Conservation (phyloP, 441 rosid genomes). For the Adansonia gregorii region DNA sequence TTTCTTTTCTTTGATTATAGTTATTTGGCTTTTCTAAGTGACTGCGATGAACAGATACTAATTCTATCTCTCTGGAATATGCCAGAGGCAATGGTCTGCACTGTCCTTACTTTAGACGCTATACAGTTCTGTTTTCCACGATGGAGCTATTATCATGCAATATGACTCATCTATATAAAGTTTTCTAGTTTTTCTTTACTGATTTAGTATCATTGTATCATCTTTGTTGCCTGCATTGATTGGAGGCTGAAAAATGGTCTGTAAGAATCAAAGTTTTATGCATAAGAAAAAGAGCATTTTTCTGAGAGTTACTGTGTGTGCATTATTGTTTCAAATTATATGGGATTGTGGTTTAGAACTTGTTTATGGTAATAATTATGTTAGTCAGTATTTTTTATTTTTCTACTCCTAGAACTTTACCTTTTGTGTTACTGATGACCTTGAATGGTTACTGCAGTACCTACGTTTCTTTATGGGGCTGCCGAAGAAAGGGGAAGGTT, state of each 20-base stretch:
- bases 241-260: neutral
- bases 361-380: neutral
- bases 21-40: neutral
- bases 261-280: neutral
- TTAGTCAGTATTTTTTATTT: neutral
- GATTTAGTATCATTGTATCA: neutral
- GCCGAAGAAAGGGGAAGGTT: constrained; percentile 62
- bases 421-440: constrained; percentile 31
- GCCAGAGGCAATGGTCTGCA: neutral
- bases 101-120: neutral
- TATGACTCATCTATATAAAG: neutral
- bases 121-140: neutral
- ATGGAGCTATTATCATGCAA: neutral
- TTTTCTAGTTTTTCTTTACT: neutral
- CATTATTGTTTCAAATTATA: neutral
- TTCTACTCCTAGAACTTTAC: constrained; percentile 5
- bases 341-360: neutral
- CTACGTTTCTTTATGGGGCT: constrained; percentile 80
- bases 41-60: neutral
- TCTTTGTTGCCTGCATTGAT: neutral
- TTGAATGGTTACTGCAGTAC: constrained; percentile 58
- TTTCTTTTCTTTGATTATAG: neutral
- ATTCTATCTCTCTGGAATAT: neutral
- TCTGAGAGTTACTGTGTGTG: neutral
- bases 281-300: neutral